These are phyloP conservation scores for Telfairia occidentalis DNA, from an alignment of 331 rosid genomes.

Conservation along the genomic window DNA sequence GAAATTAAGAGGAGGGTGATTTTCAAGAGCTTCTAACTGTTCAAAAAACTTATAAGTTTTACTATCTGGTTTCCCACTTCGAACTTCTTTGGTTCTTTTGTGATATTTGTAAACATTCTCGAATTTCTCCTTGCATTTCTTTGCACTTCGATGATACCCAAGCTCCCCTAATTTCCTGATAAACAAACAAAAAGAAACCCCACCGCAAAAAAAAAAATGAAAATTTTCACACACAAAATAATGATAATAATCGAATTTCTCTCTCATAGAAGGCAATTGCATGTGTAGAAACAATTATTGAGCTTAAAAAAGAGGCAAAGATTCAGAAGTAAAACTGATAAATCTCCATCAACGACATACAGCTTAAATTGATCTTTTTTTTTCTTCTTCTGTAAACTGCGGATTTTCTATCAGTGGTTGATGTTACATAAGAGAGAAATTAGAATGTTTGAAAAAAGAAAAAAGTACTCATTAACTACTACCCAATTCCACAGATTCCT, in stretches of 20 bases:
- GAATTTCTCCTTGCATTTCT: slow-evolving; percentile 93
- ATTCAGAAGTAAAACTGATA: not conserved
- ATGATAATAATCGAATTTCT: not conserved
- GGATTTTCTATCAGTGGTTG: not conserved
- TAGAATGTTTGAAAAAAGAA: not conserved
- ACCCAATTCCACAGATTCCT: not conserved
- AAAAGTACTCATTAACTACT: not conserved
- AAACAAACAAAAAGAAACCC: not conserved
- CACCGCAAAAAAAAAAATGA: not conserved
- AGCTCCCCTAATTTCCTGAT: slow-evolving; percentile 62
- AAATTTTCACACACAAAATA: not conserved
- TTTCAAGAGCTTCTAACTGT: slow-evolving; percentile 68
- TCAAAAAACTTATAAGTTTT: slow-evolving; percentile 64
- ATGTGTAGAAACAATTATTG: slow-evolving; percentile 6
- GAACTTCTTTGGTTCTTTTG: slow-evolving; percentile 79
- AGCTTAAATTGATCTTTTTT: not conserved
- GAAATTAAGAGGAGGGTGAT: slow-evolving; percentile 15
- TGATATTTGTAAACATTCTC: slow-evolving; percentile 98
- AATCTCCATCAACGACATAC: not conserved
- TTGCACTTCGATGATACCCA: slow-evolving; percentile 71
- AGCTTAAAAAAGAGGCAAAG: not conserved
- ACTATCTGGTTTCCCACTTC: slow-evolving; percentile 60
- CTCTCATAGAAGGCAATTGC: slow-evolving; percentile 7
- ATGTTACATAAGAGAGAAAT: slow-evolving; percentile 1
- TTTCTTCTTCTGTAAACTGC: not conserved